Evolutionary conservation across 2,329 filamentous ascomycete species (phyloP), one percentile per base, ranked within the genome.

Genomic region (Cryphonectria carpinicola): DNA sequence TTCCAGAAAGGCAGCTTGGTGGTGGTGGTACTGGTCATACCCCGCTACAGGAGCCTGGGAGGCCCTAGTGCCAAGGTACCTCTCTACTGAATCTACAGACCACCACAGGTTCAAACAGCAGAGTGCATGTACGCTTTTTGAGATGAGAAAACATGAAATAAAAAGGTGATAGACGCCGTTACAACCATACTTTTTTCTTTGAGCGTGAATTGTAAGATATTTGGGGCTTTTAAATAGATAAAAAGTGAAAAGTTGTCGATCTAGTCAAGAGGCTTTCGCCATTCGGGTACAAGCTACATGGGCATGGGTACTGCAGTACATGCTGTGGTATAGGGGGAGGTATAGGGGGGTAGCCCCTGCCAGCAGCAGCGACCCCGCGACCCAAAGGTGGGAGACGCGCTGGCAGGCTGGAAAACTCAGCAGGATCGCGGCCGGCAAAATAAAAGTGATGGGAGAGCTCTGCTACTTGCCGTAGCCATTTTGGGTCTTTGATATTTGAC

Each of bases 361-460:
- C 61, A 39, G 61, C 61, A 19, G 37, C n/a, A 61, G 37, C 52
- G 37, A 71, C 70, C 70, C 70, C 70, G 70, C 70, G 70, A 54
- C 43, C 28, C 28, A 46, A 46, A 56, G 67, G 61, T 66, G 62
- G 49, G 43, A 60, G 65, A 69, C 70, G 68, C 67, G 70, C 67
- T 69, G 61, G 70, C 66, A 66, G 70, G 17, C 60, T 52, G 52
- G 70, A 71, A 71, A 71, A 71, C 68, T 71, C 70, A 71, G 70
- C 70, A 69, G 22, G 28, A 43, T 37, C 67, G 65, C 66, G 66
- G 66, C 66, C 66, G 66, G 66, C 66, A 67, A 25, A 61, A 41
- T 32, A 67, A 67, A 67, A 67, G 66, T 67, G 56, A 60, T 25
- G 56, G 66, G 39, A 49, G 25, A 46, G 58, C 56, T 61, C 43